Evolutionary conservation across 1,284 basidiomycete species (phyloP), one percentile per base, ranked within the genome.

Genomic region (Trametes pubescens): DNA sequence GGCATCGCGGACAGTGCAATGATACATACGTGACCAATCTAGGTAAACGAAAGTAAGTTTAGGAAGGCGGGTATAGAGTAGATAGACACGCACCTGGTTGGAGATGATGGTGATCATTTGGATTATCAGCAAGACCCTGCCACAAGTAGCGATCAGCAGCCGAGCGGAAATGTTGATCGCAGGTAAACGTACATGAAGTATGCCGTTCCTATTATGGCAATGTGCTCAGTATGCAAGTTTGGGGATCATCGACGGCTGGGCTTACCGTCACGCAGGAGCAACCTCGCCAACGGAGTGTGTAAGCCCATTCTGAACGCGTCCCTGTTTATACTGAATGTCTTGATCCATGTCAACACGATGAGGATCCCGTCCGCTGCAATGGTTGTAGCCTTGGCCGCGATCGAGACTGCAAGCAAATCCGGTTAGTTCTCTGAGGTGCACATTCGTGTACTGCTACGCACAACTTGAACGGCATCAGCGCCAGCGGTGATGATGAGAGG

Each of bases 191-290:
- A 66, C 65, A 61, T 21, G 38, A 66, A 66, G 52, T 66, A 66
- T 2, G 48, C 56, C 32, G 65, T 66, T 4, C 65, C 65, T 66
- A 18, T 4, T 4, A 49, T 18, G 18, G 18, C 6, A 9, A 2
- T 4, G 14, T 4, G 21, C 26, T 32, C 1, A 18, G 18, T 24
- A 21, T n/a, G 5, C 24, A 29, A 24, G 22, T 5, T 21, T 11
- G 21, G 13, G 4, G 2, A 10, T 10, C 3, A 7, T 29, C 26
- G 16, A 29, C 37, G 11, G 14, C 40, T 13, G 13, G 4, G 51
- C 59, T 59, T 4, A 64, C 65, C 65, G n/a, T 67, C 65, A 26
- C 65, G 52, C 3, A 67, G 38, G 1, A 67, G 57, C 10, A 67
- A 16, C 2, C 56, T 59, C 4, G 65, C 48, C 9, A 67, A 26